Evolutionary conservation across 1,284 basidiomycete species (phyloP), one percentile per base, ranked within the genome.

Genomic region (Cryptococcus hybrid): DNA sequence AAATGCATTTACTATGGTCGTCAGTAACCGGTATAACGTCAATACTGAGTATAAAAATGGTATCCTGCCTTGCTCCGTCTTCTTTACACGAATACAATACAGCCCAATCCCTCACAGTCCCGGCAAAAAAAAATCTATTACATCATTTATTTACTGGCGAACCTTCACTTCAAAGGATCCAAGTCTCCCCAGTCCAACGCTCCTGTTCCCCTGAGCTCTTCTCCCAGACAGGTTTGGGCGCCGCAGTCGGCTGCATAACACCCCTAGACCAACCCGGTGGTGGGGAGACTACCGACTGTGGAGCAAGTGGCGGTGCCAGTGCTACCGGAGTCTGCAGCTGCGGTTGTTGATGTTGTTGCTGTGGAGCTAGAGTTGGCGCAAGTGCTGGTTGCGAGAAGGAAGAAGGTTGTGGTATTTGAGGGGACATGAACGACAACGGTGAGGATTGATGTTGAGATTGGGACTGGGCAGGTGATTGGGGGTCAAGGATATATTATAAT

Each of bases 181-280:
- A 78, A 77, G 57, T 76, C 76, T 3, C 69, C 71, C 77, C 77
- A 78, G 57, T 75, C 73, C 7, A 52, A 51, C 15, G 59, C 60
- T 15, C 58, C 58, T 4, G 60, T 55, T 13, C 55, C 54, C 1
- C 64, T 55, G 56, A 24, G 47, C 44, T n/a, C 42, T 58, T 61
- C 7, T 61, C 59, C 66, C 64, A 71, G 7, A 65, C 53, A 2
- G 73, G 65, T 56, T 70, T 71, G 2, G 68, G 53, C 43, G 66
- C 65, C 1, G 58, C 55, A 0, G 71, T 68, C 12, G 76, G 76
- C 57, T 75, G 71, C 72, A 77, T 74, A 52, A 76, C 47, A 8
- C 72, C 71, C 1, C 65, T 56, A 43, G 63, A 60, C 66, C 70
- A 76, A 13, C 75, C 73, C 3, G 75, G 76, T 9, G 71, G 72